Percentiles rank a stretch among this genome's conserved stretches.
phyloP scores from a whole-genome alignment of 2,329 filamentous ascomycete genomes.

The Aspergillus ibericus region DNA sequence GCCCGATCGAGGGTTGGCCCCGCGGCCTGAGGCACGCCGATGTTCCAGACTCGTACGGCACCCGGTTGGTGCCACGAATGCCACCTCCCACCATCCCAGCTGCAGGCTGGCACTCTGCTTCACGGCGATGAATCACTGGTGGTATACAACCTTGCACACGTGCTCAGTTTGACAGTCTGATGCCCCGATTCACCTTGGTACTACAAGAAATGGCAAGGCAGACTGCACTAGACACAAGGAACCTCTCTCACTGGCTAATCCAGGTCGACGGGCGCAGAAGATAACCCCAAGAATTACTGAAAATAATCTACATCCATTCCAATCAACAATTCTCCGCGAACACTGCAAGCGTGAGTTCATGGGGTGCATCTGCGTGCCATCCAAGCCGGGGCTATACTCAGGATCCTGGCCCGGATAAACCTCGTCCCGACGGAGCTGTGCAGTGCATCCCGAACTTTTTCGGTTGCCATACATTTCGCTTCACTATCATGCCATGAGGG shows the following conservation, averaged over 20 bases:
- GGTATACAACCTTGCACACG: too few relatives aligned
- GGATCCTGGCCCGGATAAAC: conserved; percentile 8
- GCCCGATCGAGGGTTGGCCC: not conserved
- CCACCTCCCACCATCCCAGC: not conserved
- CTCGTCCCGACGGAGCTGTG: conserved; percentile 9
- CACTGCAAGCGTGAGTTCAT: not conserved
- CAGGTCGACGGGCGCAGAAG: not conserved
- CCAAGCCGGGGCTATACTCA: not conserved
- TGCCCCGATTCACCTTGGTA: too few relatives aligned
- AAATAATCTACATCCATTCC: not conserved
- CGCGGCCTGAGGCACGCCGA: not conserved
- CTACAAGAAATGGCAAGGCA: too few relatives aligned
- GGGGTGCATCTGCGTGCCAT: not conserved
- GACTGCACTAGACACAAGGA: too few relatives aligned
- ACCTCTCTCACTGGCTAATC: too few relatives aligned
- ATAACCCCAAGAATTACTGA: not conserved
- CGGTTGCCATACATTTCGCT: not conserved
- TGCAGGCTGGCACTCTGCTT: not conserved
- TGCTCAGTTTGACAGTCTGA: too few relatives aligned
- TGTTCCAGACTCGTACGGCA: not conserved
- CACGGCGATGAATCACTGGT: too few relatives aligned
- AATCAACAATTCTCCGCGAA: not conserved
- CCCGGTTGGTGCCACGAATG: not conserved
- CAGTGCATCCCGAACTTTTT: conserved; percentile 11
- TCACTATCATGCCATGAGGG: not conserved